phyloP scores from a whole-genome alignment of 345 rosid species.

The Citrus hindsii region DNA sequence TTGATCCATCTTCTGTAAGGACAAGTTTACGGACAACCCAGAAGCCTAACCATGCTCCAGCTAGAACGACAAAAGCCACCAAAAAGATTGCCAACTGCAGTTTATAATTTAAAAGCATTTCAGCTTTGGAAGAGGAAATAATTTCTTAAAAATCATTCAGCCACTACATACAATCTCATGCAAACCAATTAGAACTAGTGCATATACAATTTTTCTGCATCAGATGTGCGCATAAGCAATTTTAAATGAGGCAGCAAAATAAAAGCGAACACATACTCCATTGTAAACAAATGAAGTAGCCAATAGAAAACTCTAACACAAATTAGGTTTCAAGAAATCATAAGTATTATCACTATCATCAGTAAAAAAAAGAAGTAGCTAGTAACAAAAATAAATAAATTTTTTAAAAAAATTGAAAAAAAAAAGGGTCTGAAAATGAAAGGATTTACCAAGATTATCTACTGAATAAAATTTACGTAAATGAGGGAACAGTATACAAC shows the following conservation, averaged over 20 bases:
- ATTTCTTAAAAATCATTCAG: background rate
- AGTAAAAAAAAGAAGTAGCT: background rate
- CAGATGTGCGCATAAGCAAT: background rate
- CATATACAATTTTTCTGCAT: background rate
- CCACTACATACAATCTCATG: background rate
- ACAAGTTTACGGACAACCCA: slow-evolving; percentile 86
- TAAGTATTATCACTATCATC: background rate
- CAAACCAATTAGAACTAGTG: background rate
- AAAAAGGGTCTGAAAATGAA: background rate
- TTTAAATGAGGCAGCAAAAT: background rate
- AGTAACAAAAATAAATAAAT: background rate
- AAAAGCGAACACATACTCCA: background rate
- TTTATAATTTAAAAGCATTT: slow-evolving; percentile 4
- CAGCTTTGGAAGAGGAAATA: background rate
- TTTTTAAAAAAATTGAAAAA: too few relatives aligned
- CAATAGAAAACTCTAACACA: background rate
- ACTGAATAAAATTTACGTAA: background rate
- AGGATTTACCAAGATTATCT: background rate
- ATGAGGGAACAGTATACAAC: too few relatives aligned
- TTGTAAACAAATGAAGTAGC: background rate
- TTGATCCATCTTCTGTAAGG: slow-evolving; percentile 77
- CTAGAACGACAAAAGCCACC: slow-evolving; percentile 60
- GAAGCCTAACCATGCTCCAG: slow-evolving; percentile 97
- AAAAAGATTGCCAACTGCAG: slow-evolving; percentile 70
- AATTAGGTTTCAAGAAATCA: background rate